Base-by-base conservation (phyloP, 257 asterid species). In the Eustoma russellianum region DNA sequence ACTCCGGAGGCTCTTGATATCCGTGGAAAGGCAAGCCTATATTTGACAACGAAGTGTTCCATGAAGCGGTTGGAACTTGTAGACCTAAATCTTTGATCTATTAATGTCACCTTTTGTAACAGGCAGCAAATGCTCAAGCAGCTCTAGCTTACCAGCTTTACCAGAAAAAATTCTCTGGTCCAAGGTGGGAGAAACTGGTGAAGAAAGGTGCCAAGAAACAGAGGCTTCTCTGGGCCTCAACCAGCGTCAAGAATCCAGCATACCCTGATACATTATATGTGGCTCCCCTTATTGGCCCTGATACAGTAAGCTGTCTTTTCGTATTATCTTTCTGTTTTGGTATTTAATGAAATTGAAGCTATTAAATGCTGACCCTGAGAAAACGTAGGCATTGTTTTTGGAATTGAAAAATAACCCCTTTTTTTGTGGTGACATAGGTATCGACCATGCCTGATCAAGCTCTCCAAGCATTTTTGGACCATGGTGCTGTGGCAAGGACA, bases 71-170 rank as follows among this genome's bases (percentile, higher is more conserved):
- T 41, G 50, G 18, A 34, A 30, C 50, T 2, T 45, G 45, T 56
- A 6, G 19, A 16, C 28, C 48, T 12, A 45, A 57, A 38, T 38
- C 43, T 38, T 38, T 38, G 5, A 65, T 28, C 41, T 55, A 28
- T 59, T 30, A 1, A 17, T 64, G 41, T 24, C 38, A 24, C 41
- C 58, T 38, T 60, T 38, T 50, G 41, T 53, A 17, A 48, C 82
- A 92, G 99, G 99, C 99, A 67, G 99, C 99, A 75, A 81, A 77
- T 79, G 97, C 99, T 52, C 99, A 92, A 79, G 99, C 99, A 41
- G 94, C 75, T 51, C 75, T 88, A 28, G 99, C 99, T 60, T 92
- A 66, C 74, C 81, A 88, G 82, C 83, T 92, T 54, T 92, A 92
- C 79, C 94, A 78, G 74, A 83, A 81, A 80, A 92, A 92, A 67